These are phyloP conservation scores for Centrapalus pauciflorus DNA, from an alignment of 129 eudicot species.

Conservation along the genomic window DNA sequence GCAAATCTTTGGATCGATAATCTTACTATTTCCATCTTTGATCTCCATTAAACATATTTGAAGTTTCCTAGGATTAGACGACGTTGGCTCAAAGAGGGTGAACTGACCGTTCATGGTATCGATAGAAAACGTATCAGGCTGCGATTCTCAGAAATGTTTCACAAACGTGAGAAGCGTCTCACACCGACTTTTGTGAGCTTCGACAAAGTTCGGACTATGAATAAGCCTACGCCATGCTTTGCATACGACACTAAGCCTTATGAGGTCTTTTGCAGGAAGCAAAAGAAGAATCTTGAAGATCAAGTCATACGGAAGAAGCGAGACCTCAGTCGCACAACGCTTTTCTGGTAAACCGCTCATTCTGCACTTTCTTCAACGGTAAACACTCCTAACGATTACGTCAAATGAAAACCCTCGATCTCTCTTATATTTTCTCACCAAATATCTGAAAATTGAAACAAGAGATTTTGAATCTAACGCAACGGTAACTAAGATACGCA, in stretches of 20 bases:
- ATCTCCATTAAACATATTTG: slow-evolving; percentile 25
- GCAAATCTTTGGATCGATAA: slow-evolving; percentile 12
- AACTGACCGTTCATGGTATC: slow-evolving; percentile 2
- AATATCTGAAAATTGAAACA: slow-evolving; percentile 6
- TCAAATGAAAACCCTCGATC: not conserved
- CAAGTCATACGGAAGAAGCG: slow-evolving; percentile 30
- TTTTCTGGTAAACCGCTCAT: slow-evolving; percentile 16
- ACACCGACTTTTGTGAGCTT: slow-evolving; percentile 25
- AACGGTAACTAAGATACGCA: not conserved
- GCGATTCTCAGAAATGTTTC: slow-evolving; percentile 12
- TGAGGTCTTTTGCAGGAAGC: slow-evolving; percentile 31
- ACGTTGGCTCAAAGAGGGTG: slow-evolving; percentile 19
- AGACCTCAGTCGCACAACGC: slow-evolving; percentile 11
- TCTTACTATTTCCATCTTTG: slow-evolving; percentile 10
- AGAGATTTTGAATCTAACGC: not conserved
- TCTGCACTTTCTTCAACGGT: not conserved
- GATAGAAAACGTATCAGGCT: slow-evolving; percentile 19
- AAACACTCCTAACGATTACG: not conserved
- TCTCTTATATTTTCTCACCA: slow-evolving; percentile 15
- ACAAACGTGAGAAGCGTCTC: slow-evolving; percentile 28
- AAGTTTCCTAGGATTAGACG: not conserved
- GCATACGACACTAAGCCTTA: slow-evolving; percentile 27
- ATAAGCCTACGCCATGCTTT: slow-evolving; percentile 28
- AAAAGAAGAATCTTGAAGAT: slow-evolving; percentile 39
- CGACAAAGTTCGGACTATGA: slow-evolving; percentile 26